Evolutionary conservation across 1,139 yeast species (phyloP), one percentile per base, ranked within the genome.

Genomic region (Hanseniaspora uvarum): DNA sequence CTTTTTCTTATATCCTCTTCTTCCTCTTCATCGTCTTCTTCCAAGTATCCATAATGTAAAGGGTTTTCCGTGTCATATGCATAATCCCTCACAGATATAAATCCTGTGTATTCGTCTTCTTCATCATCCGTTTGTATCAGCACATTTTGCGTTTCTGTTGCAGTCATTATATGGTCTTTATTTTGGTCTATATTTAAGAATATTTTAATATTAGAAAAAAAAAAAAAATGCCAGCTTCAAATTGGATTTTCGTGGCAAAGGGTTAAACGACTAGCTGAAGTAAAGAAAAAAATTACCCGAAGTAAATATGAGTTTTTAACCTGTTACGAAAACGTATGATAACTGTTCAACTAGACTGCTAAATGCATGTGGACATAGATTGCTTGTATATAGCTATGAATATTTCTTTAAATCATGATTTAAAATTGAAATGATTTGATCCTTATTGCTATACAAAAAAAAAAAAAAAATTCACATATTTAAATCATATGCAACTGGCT

Each of bases 11-110:
- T 78, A 57, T 71, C 73, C 46, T 64, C 67, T 28, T 28, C 63
- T 28, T 63, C 65, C 30, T 62, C 63, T 14, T 65, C 65, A 19
- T 58, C 60, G 6, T 57, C 62, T 6, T 58, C 63, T 33, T 56
- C 56, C 23, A 57, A 58, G 51, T 69, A 68, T 0, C 94, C 94
- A 58, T 75, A 75, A 65, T 83, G 81, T 55, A 84, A 69, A 1
- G 89, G 88, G 60, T 85, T 80, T 39, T 73, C 68, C 21, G 70
- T 73, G 5, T 78, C 78, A 64, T 88, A 88, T 36, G 89, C 96
- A 71, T 78, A 88, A 66, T 88, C 96, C 59, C 79, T 79, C 24
- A 85, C 81, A 23, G 76, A 73, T 26, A 77, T 67, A 39, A 60
- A 63, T 1, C 69, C 68, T 11, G 59, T 58, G 28, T 58, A 56